Percentiles rank a stretch among this genome's conserved stretches.
phyloP scores from a whole-genome alignment of 2,329 filamentous ascomycete genomes.

The Cordyceps fumosorosea region DNA sequence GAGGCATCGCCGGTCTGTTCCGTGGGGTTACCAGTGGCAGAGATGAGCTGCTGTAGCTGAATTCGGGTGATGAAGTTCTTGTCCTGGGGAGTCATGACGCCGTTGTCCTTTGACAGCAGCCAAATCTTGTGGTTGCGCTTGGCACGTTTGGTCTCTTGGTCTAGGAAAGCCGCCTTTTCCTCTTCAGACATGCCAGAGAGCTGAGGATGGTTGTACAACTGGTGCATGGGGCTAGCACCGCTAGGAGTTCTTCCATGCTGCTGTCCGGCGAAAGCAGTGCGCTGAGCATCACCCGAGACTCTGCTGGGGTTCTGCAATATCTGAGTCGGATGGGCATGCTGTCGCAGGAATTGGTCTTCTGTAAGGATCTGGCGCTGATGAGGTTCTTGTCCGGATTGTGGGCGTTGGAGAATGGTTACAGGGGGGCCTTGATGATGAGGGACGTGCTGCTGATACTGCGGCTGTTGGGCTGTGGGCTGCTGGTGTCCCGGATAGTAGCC shows the following conservation, averaged over 20 bases:
- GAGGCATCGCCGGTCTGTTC: conserved; percentile 75
- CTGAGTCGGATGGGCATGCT: conserved; percentile 57
- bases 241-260: conserved; percentile 42
- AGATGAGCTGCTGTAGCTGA: conserved; percentile 90
- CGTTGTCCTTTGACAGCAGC: conserved; percentile 86
- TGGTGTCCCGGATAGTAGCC: conserved; percentile 16
- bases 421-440: conserved; percentile 38
- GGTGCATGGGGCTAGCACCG: conserved; percentile 34
- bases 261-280: conserved; percentile 29
- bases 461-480: conserved; percentile 17
- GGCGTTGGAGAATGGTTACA: conserved; percentile 50
- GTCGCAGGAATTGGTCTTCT: conserved; percentile 27
- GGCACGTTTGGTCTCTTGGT: conserved; percentile 88
- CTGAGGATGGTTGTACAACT: conserved; percentile 30
- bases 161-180: conserved; percentile 74
- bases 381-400: conserved; percentile 37
- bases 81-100: conserved; percentile 96
- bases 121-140: conserved; percentile 99
- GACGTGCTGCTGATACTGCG: conserved; percentile 26
- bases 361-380: conserved; percentile 22
- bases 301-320: conserved; percentile 76
- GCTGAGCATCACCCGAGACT: conserved; percentile 41
- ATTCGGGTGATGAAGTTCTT: conserved; percentile 99
- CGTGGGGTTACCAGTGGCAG: conserved; percentile 80
- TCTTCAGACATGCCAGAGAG: conserved; percentile 72